Conservation (phyloP, 495 filamentous ascomycete genomes). For the Thermothielavioides terrestris region DNA sequence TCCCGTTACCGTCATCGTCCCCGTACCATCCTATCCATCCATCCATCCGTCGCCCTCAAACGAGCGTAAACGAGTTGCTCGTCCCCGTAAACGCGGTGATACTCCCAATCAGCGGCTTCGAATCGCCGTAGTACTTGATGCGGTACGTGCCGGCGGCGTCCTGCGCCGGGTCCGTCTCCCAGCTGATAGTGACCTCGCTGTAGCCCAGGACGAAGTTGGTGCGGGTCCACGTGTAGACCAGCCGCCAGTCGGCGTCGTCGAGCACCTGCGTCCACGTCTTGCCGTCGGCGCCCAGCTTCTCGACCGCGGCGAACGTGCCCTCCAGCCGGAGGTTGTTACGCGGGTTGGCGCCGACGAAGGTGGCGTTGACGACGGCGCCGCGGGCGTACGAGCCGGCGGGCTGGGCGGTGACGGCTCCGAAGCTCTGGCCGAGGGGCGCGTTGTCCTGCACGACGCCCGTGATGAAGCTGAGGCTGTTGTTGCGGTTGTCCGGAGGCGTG, state of each 20-base stretch:
- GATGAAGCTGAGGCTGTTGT: slow-evolving; percentile 69
- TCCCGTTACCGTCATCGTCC: no score
- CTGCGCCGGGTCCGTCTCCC: slow-evolving; percentile 56
- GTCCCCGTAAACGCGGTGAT: slow-evolving; percentile 67
- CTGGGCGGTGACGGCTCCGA: slow-evolving; percentile 58
- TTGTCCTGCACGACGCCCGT: slow-evolving; percentile 68
- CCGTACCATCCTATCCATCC: not conserved
- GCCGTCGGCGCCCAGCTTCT: slow-evolving; percentile 41
- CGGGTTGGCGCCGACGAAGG: slow-evolving; percentile 84
- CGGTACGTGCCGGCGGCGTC: slow-evolving; percentile 62
- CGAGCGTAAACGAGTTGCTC: slow-evolving; percentile 52
- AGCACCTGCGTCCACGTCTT: slow-evolving; percentile 59
- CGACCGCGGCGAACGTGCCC: slow-evolving; percentile 72
- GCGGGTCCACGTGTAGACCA: slow-evolving; percentile 74
- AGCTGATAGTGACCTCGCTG: slow-evolving; percentile 67
- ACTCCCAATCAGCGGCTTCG: slow-evolving; percentile 56
- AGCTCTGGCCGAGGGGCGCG: slow-evolving; percentile 55
- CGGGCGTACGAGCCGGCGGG: slow-evolving; percentile 46
- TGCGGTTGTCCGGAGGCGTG: slow-evolving; percentile 68
- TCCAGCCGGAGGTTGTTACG: slow-evolving; percentile 79
- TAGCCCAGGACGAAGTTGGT: slow-evolving; percentile 63
- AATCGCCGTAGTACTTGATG: slow-evolving; percentile 78
- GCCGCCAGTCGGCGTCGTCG: slow-evolving; percentile 69
- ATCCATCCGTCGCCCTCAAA: slow-evolving; percentile 12
- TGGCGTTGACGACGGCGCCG: slow-evolving; percentile 56